Percentiles rank a stretch among this genome's conserved stretches.
Conservation (phyloP, 202 grass and related monocot species). For the Panicum virgatum region DNA sequence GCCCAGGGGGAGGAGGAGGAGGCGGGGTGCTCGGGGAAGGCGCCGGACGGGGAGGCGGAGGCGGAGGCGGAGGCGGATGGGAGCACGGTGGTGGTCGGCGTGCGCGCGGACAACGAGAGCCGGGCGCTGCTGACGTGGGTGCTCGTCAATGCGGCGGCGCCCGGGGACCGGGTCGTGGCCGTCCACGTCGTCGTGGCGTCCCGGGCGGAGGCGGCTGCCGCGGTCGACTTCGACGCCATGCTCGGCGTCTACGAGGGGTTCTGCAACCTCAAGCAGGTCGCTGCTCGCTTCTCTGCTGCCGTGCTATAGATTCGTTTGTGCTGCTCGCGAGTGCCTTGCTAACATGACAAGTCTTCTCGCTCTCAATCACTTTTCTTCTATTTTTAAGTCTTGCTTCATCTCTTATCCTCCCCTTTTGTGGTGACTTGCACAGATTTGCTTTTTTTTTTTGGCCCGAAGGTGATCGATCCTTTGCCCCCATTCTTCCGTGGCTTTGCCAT, state of each 20-base stretch:
- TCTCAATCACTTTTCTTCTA: background rate
- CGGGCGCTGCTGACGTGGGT: slow-evolving; percentile 77
- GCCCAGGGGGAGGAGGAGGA: background rate
- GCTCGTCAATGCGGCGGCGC: slow-evolving; percentile 62
- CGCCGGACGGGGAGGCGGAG: background rate
- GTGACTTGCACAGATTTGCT: background rate
- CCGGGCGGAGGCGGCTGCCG: slow-evolving; percentile 45
- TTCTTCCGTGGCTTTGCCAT: background rate
- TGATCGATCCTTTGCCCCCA: background rate
- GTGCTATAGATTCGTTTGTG: background rate
- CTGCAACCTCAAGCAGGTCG: slow-evolving; percentile 97
- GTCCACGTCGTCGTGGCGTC: slow-evolving; percentile 61
- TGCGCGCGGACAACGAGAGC: slow-evolving; percentile 64
- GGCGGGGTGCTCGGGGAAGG: background rate
- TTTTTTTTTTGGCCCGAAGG: background rate
- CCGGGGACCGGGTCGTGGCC: slow-evolving; percentile 71
- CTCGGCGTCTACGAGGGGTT: slow-evolving; percentile 81
- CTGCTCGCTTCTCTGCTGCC: background rate
- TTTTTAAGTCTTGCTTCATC: background rate
- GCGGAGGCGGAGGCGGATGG: too few relatives aligned
- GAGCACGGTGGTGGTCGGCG: slow-evolving; percentile 66
- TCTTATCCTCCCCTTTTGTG: background rate
- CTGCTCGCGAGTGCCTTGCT: background rate
- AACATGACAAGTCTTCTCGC: slow-evolving; percentile 23
- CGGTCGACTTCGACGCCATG: slow-evolving; percentile 80